Evolutionary conservation across 306 rosid genomes (phyloP), one percentile per base, ranked within the genome.

Genomic region (Quercus aquifolioides): DNA sequence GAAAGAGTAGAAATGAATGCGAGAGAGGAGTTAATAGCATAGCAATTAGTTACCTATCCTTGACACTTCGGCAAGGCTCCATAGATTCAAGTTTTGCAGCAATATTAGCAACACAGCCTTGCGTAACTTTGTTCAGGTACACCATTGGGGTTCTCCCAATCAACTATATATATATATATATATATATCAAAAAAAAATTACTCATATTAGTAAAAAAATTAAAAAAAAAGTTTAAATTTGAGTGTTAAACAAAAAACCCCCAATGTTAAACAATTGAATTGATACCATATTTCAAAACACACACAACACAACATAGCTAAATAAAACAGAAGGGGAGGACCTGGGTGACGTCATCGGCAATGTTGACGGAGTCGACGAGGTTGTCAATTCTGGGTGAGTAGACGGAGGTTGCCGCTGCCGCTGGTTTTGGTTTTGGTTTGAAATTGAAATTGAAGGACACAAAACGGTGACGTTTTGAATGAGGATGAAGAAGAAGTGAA

Each of bases 1-100:
- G 12, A 8, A 41, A 41, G 46, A 35, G 43, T 35, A 35, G 9
- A 35, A 35, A 35, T 35, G 43, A 38, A 38, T 38, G 43, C 43
- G 10, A 38, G 43, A 38, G 43, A 41, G 3, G 12, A 41, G 46
- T 41, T 41, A 8, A 41, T 41, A 41, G 54, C 15, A 49, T 49
- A 49, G 17, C 15, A 49, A 43, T 26, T 51, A 10, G 63, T 58
- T 84, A 94, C 97, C 99, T 91, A 79, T 92, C 99, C 85, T 94
- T 94, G 71, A 94, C 97, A 81, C 99, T 94, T 80, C 97, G 89
- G 78, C 99, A 94, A 23, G 97, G 99, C 80, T 91, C 89, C 99
- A 94, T 94, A 62, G 92, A 92, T 85, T 94, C 99, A n/a, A 94
- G 99, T 81, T 94, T 94, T 31, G 99, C 97, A 56, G 97, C 99